Base-by-base conservation (phyloP, 495 filamentous ascomycete species). In the Pseudotulostoma volvatum region DNA sequence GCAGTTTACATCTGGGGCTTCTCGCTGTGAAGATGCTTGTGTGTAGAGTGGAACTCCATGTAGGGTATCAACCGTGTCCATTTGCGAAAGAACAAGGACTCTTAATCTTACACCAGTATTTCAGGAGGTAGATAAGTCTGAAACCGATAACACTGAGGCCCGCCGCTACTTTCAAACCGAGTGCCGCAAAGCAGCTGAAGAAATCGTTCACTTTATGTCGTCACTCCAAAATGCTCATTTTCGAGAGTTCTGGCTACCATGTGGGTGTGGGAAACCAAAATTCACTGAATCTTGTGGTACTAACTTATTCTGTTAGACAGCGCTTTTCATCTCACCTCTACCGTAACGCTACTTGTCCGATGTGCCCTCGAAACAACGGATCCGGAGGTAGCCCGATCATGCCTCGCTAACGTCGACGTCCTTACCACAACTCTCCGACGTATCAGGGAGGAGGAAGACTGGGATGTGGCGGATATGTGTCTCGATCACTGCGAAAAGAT, bases 381-480 rank as follows among this genome's bases (percentile, higher is more conserved):
- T 47, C 47, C 40, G 32, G 52, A 61, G 32, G 50, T 65, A 18
- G 56, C 62, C 35, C 54, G 55, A 14, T 55, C 59, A 4, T 63
- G 63, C 41, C 54, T 66, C 46, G 34, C 56, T 15, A 61, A 64
- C 41, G 60, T 67, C 31, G 55, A 62, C 41, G 60, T 55, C 17
- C 51, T 67, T 21, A 61, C 59, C 25, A 44, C 47, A 3, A 57
- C 66, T 32, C 54, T 72, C 4, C 64, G 64, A 17, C 60, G 60
- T n/a, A 64, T 68, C 11, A 55, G 55, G 9, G 64, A 72, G 39
- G 57, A 68, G 40, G 60, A 70, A 43, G 65, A 67, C 46, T 72
- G 66, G 66, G 68, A 72, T 39, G 55, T 70, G 2, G 68, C 66
- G 7, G 60, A 66, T 36, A 65, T 68, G 56, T 72, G 68, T 36